These are phyloP conservation scores for Russula virescens DNA, from an alignment of 768 basidiomycete species.

Conservation along the genomic window DNA sequence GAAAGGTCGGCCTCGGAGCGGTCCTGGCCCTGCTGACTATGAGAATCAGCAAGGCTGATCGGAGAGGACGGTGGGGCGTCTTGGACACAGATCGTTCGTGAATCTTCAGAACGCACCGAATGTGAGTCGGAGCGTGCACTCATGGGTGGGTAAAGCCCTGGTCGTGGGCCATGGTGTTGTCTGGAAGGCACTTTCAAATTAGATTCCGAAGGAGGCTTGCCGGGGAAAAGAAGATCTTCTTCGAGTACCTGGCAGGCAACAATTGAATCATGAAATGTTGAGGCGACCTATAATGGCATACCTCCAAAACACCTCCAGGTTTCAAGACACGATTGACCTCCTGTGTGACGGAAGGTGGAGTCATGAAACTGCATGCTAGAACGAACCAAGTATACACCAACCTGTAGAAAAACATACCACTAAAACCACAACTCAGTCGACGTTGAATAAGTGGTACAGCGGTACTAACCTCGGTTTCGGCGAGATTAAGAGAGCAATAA, in stretches of 20 bases:
- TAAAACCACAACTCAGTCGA: neutral
- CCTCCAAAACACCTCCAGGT: slow-evolving; percentile 60
- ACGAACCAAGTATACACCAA: neutral
- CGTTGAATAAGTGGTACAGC: neutral
- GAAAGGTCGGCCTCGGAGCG: neutral
- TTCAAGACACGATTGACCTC: slow-evolving; percentile 63
- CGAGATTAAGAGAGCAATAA: slow-evolving; percentile 20
- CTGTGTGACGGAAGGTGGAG: slow-evolving; percentile 33
- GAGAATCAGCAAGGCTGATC: neutral
- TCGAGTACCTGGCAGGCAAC: slow-evolving; percentile 50
- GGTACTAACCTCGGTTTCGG: slow-evolving; percentile 22
- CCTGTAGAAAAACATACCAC: slow-evolving; percentile 23
- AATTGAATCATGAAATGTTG: neutral
- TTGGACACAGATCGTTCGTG: neutral
- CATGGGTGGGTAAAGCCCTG: neutral
- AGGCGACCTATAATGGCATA: slow-evolving; percentile 27
- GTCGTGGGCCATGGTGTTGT: neutral
- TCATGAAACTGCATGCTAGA: slow-evolving; percentile 20
- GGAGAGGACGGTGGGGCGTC: neutral
- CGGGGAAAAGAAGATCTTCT: slow-evolving; percentile 70
- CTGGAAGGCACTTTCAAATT: neutral
- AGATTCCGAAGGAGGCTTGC: slow-evolving; percentile 22
- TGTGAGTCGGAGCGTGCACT: neutral
- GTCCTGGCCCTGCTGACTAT: neutral
- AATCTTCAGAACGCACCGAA: neutral